Evolutionary conservation across 495 filamentous ascomycete genomes (phyloP), one percentile per base, ranked within the genome.

Genomic region (Lasiosphaeriaceae sp.): DNA sequence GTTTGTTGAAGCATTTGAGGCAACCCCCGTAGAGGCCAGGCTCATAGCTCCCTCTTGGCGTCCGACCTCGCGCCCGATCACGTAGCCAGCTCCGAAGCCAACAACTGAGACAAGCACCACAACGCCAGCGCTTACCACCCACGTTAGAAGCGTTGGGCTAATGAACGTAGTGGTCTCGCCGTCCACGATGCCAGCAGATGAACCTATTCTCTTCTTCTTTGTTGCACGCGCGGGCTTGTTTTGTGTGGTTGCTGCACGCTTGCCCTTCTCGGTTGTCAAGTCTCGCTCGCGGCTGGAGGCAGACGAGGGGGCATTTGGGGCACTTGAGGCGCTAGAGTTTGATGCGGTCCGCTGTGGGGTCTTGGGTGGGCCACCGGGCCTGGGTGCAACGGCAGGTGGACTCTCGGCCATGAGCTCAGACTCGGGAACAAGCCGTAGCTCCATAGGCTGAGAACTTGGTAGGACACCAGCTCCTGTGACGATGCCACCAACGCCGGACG

Each of bases 11-110:
- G 71, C 75, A 11, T 80, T 74, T 11, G 74, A 70, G 2, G 60
- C 69, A 11, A 61, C 60, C 21, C 74, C 71, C 2, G 72, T 62
- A 14, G 72, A 74, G 21, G 76, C 76, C 14, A 75, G 31, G 24
- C 66, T 59, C 46, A 60, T 53, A n/a, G 64, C 62, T 16, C 68
- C 66, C 66, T 94, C 90, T 23, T 86, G 74, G 26, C 83, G 78
- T 0, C 90, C 90, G 1, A 90, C 88, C 65, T 96, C 91, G 22
- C 83, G 79, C 11, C 94, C 94, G 17, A 96, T 83, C 11, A 89
- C 89, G 64, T 96, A 97, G 0, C 94, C 94, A 0, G 94, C 94
- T 0, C 90, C 89, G 65, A 97, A 98, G 55, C 91, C 92, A 49
- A 97, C 85, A 2, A 93, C 94, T 2, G 87, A 90, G 41, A 97